A percentile compares a stretch with the other conserved stretches of the same genome.
Conservation (phyloP, 495 filamentous ascomycete species). For the Podospora didyma region DNA sequence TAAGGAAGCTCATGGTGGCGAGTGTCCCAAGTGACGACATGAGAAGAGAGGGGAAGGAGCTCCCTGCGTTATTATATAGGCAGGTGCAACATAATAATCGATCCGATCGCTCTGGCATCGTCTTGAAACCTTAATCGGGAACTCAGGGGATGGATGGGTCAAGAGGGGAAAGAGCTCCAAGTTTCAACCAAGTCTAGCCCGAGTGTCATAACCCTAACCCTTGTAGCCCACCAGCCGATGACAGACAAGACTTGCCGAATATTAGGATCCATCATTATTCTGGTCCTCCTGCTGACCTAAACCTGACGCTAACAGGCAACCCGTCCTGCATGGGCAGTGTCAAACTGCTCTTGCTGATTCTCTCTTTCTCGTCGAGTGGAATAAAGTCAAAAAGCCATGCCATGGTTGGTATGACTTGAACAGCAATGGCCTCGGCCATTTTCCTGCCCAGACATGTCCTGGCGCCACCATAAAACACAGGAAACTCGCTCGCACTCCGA, state of each 20-base stretch:
- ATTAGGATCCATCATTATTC: no score
- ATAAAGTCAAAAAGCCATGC: conserved; percentile 46
- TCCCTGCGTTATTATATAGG: not conserved
- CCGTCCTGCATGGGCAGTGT: conserved; percentile 60
- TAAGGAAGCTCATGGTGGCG: no score
- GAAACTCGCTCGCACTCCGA: conserved; percentile 50
- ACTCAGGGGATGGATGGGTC: no score
- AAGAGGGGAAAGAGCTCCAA: not conserved
- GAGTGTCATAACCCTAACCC: not conserved
- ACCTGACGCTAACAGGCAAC: conserved; percentile 41
- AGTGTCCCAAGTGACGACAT: not conserved
- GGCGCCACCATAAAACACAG: conserved; percentile 59
- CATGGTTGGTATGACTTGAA: conserved; percentile 48
- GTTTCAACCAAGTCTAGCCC: not conserved
- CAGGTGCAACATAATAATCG: not conserved
- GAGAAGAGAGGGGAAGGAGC: not conserved
- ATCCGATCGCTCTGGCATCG: not conserved
- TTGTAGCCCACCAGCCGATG: not conserved
- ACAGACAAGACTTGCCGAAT: no score
- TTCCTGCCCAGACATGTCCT: conserved; percentile 55
- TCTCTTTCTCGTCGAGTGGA: conserved; percentile 36
- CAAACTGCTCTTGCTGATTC: conserved; percentile 52
- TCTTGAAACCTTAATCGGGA: conserved; percentile 2
- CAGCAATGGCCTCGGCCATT: conserved; percentile 55
- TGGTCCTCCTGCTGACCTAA: not conserved